These are phyloP conservation scores for Fusarium longipes DNA, from an alignment of 2,329 filamentous ascomycete species.

Conservation along the genomic window DNA sequence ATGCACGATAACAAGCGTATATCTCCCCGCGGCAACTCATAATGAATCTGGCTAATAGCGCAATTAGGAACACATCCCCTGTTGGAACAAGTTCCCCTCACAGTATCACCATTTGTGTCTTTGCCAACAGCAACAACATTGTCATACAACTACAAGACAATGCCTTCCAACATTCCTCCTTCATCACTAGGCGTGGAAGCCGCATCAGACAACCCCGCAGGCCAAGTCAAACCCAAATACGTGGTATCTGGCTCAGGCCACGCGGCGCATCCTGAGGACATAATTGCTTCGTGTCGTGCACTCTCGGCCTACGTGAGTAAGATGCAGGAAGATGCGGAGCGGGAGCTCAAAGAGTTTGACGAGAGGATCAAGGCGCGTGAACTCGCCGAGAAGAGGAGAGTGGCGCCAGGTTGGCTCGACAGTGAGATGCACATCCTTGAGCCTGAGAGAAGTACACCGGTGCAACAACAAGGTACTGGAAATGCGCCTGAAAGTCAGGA, in stretches of 20 bases:
- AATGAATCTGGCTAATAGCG: conserved; percentile 25
- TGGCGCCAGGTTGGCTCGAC: conserved; percentile 85
- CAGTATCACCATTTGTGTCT: conserved; percentile 92
- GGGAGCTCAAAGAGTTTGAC: conserved; percentile 76
- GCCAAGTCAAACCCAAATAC: conserved; percentile 71
- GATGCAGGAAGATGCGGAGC: conserved; percentile 74
- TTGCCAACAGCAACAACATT: conserved; percentile 91
- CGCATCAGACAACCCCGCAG: conserved; percentile 51
- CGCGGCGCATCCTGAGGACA: conserved; percentile 87
- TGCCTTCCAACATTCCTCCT: conserved; percentile 84
- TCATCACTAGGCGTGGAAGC: conserved; percentile 52
- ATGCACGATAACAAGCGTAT: conserved; percentile 54
- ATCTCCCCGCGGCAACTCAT: conserved; percentile 16
- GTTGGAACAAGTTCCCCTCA: conserved; percentile 90
- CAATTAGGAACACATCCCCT: conserved; percentile 81
- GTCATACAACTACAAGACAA: conserved; percentile 92
- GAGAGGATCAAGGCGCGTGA: conserved; percentile 72
- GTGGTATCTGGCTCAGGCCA: conserved; percentile 82
- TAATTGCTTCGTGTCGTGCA: conserved; percentile 82
- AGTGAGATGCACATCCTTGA: conserved; percentile 76
- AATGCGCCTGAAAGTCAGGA: conserved; percentile 23
- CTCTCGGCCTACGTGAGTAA: conserved; percentile 80
- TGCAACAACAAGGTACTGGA: conserved; percentile 45
- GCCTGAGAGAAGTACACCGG: conserved; percentile 65
- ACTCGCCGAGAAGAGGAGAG: conserved; percentile 80